phyloP scores from a whole-genome alignment of 176 grass and related monocot genomes.

The Musa troglodytarum region DNA sequence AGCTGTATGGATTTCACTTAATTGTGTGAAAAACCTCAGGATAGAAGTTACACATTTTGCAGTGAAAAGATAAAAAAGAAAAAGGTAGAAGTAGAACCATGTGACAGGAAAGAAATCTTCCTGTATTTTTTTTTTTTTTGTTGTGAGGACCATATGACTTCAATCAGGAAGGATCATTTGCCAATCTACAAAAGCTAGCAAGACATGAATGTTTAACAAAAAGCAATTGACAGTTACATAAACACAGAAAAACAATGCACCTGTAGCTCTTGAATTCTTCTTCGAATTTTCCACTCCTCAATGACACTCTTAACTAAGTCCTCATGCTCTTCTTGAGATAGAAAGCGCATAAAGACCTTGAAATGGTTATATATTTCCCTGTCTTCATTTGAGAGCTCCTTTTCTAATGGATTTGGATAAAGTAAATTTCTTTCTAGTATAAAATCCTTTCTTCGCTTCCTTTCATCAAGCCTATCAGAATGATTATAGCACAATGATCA shows the following conservation, averaged over 20 bases:
- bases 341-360: conserved; percentile 92
- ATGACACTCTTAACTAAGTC: conserved; percentile 60
- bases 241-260: conserved; percentile 26
- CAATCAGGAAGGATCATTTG: neutral
- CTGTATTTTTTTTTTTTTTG: too few relatives aligned
- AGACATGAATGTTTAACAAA: neutral
- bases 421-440: conserved; percentile 95
- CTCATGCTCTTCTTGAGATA: conserved; percentile 84
- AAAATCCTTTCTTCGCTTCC: conserved; percentile 96
- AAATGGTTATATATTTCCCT: conserved; percentile 77
- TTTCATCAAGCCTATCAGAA: conserved; percentile 84
- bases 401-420: conserved; percentile 75
- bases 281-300: conserved; percentile 71
- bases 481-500: neutral
- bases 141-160: too few relatives aligned
- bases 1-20: neutral
- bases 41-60: neutral
- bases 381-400: conserved; percentile 79
- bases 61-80: neutral
- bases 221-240: neutral
- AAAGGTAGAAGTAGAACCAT: neutral
- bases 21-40: neutral
- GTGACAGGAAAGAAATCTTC: too few relatives aligned
- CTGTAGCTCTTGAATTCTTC: conserved; percentile 94
- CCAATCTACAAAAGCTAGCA: neutral